Conservation (phyloP, 2,329 filamentous ascomycete species). For the Colletotrichum musae region DNA sequence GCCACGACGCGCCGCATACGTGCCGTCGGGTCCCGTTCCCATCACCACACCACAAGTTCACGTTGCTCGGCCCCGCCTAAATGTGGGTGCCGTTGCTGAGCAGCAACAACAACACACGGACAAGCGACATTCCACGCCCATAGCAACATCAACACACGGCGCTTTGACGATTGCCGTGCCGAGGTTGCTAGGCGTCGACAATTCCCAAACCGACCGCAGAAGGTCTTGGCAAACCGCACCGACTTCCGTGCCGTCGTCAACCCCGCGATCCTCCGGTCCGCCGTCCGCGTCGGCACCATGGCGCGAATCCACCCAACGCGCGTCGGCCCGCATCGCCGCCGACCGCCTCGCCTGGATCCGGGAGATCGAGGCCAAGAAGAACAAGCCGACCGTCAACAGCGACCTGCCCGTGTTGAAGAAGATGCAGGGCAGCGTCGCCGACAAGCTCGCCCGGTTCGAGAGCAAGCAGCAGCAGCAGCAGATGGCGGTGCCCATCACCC, state of each 20-base stretch:
- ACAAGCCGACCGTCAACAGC: constrained; percentile 13
- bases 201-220: constrained; percentile 10
- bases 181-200: background rate
- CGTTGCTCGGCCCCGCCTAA: background rate
- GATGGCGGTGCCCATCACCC: constrained; percentile 11
- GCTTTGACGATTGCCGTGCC: background rate
- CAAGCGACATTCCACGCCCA: constrained; percentile 31
- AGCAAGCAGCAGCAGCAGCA: constrained; percentile 16
- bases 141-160: background rate
- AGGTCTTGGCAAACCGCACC: constrained; percentile 32
- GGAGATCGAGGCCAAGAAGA: constrained; percentile 30
- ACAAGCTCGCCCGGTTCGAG: constrained; percentile 35
- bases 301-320: constrained; percentile 4
- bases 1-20: constrained; percentile 23
- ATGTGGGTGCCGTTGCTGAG: background rate
- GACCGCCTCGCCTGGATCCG: constrained; percentile 38
- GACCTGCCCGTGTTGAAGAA: constrained; percentile 33
- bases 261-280: constrained; percentile 5
- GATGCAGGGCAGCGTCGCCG: constrained; percentile 32
- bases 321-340: constrained; percentile 16
- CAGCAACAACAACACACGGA: constrained; percentile 10
- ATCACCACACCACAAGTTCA: background rate
- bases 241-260: constrained; percentile 15
- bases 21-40: constrained; percentile 7
- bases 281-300: constrained; percentile 32